Conservation (phyloP, 352 stramenopile species). For the Globisporangium okanoganense region DNA sequence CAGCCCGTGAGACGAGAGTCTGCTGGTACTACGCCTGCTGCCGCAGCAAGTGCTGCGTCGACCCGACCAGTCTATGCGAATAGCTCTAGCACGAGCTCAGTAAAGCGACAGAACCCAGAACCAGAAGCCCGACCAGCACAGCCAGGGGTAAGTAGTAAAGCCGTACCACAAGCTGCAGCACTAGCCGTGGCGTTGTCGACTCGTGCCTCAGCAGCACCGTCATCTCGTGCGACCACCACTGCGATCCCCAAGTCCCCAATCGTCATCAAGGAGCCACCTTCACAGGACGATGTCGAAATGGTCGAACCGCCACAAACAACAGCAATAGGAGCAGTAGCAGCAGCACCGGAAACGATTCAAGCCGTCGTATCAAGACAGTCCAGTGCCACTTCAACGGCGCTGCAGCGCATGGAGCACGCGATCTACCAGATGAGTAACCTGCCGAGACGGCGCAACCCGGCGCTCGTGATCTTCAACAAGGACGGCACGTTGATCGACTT, state of each 20-base stretch:
- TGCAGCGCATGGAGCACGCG: neutral
- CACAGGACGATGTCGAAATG: neutral
- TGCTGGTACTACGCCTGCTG: neutral
- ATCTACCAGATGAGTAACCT: constrained; percentile 11
- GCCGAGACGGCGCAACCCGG: constrained; percentile 12
- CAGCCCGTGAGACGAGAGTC: neutral
- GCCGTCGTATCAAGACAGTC: neutral
- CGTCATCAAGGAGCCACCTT: neutral
- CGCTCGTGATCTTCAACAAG: constrained; percentile 45
- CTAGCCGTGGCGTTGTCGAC: neutral
- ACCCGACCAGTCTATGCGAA: neutral
- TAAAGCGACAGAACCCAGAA: neutral
- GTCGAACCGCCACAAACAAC: neutral
- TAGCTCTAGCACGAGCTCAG: neutral
- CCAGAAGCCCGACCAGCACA: neutral
- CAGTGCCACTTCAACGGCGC: neutral
- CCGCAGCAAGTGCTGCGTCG: neutral
- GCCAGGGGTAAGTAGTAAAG: neutral
- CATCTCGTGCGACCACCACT: neutral
- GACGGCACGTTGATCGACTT: constrained; percentile 47
- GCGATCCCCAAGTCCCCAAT: neutral
- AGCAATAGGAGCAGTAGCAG: neutral
- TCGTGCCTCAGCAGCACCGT: neutral
- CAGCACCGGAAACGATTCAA: neutral
- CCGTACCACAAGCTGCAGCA: neutral